phyloP scores from a whole-genome alignment of 2,329 filamentous ascomycete genomes.

The Purpureocillium takamizusanense region DNA sequence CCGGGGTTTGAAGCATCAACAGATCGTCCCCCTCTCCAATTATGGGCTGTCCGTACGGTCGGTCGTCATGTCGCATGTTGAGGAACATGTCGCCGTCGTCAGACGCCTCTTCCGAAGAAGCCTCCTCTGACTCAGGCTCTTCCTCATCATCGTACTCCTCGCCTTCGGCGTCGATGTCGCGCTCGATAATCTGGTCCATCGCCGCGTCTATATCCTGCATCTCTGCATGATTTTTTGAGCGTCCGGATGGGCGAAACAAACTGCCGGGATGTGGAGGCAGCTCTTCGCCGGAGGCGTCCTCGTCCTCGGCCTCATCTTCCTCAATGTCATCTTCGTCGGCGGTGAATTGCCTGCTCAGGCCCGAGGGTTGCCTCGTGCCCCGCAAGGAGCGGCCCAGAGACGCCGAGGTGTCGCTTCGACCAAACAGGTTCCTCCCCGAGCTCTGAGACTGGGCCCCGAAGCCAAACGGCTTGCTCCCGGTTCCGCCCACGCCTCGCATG shows the following conservation, averaged over 20 bases:
- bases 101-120: conserved; percentile 28
- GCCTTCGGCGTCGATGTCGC: conserved; percentile 27
- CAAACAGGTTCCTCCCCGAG: conserved; percentile 27
- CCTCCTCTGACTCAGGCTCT: conserved; percentile 26
- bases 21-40: conserved; percentile 40
- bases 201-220: conserved; percentile 21
- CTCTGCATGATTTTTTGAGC: conserved; percentile 6
- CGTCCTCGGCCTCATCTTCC: conserved; percentile 22
- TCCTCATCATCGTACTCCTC: conserved; percentile 30
- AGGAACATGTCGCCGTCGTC: conserved; percentile 39
- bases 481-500: conserved; percentile 27
- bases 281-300: conserved; percentile 14
- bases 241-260: conserved; percentile 20
- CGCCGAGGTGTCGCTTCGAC: conserved; percentile 24
- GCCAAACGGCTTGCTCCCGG: conserved; percentile 26
- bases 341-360: conserved; percentile 35
- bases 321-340: conserved; percentile 22
- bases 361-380: conserved; percentile 36
- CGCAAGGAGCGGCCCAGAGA: conserved; percentile 41
- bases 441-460: conserved; percentile 25
- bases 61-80: conserved; percentile 35
- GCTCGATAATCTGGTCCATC: conserved; percentile 25
- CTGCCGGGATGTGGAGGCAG: conserved; percentile 20
- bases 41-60: conserved; percentile 26
- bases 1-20: conserved; percentile 46